Base-by-base conservation (phyloP, 2,329 filamentous ascomycete genomes). In the Polytolypa hystricis region DNA sequence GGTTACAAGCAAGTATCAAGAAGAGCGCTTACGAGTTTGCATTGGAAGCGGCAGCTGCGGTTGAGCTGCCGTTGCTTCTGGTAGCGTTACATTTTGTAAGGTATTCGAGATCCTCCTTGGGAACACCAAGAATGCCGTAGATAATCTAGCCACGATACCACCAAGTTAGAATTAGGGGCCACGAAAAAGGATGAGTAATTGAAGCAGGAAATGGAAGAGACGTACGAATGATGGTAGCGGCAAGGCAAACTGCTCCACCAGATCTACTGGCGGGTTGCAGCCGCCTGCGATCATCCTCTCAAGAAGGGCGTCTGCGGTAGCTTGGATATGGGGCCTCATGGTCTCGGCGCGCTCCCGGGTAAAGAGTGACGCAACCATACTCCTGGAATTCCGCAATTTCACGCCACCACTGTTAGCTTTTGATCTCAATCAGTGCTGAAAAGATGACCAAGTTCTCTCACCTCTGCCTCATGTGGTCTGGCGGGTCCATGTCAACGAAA, bases 401-500 rank as follows among this genome's bases (percentile, higher is more conserved):
- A n/a, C n/a, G n/a, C n/a, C n/a, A n/a, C n/a, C n/a, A n/a, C n/a
- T n/a, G n/a, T 30, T 21, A 35, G 33, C 28, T 19, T 34, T 19
- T 11, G 6, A 14, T 26, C 16, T 11, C 11, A 8, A 3, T 12
- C 2, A 20, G n/a, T 15, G n/a, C 17, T 18, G 4, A 10, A 10
- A 12, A 14, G 20, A 16, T 18, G 4, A n/a, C n/a, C 9, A 37
- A 12, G 34, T n/a, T 10, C n/a, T 29, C 35, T 37, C 47, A 58
- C 60, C 64, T 58, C 40, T 70, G 64, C 10, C 54, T 48, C 58
- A 63, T 66, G 39, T 71, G 67, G 2, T 60, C 57, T 0, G 67
- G 67, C 3, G 63, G 48, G 40, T 70, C 66, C 63, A 70, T 69
- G 44, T 70, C 65, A 4, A 70, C 67, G 44, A 70, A 70, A 0